Base-by-base conservation (phyloP, 208 protist genomes). In the Porcisia hertigi region DNA sequence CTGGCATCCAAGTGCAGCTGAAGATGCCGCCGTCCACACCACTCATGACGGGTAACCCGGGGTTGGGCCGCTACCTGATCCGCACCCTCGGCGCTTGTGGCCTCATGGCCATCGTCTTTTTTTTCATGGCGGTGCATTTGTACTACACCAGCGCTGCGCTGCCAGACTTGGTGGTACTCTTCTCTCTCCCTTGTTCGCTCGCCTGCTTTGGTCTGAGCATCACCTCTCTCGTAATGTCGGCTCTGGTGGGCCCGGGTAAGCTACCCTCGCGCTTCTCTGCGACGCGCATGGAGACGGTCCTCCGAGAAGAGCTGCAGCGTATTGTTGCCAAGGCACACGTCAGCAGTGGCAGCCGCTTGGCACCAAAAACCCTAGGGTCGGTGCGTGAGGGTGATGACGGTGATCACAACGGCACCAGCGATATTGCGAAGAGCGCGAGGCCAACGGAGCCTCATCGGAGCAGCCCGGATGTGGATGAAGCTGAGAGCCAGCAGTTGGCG, bases 261-360 rank as follows among this genome's bases (percentile, higher is more conserved):
- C 52, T 85, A 34, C 87, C 84, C 5, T 70, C 63, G 7, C 87
- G 87, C 73, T 75, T 92, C 43, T 79, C 77, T 1, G 78, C 79
- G 23, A 69, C 70, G 34, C 79, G 73, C 65, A 73, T 92, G 59
- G 85, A 92, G 70, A 77, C 49, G 23, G 87, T 89, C 78, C 76
- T 92, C 47, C 80, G 80, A 1, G 74, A 60, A 2, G 79, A 89
- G 60, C 76, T 92, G 20, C 67, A 81, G 57, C 78, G 79, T 12
- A 43, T 74, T 11, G 12, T 79, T 25, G 78, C 57, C 6, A 76
- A 77, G 64, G 80, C 76, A 54, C 77, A 30, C 9, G 3, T 36
- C 64, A 0, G 80, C 18, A 12, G 39, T n/a, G 52, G 69, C 73
- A 25, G 64, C 52, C 11, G 18, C 9, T 30, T 45, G 74, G 30